A percentile compares a stretch with the other conserved stretches of the same genome.
Conservation (phyloP, 139 green algal genomes). For the Trebouxia sp. region DNA sequence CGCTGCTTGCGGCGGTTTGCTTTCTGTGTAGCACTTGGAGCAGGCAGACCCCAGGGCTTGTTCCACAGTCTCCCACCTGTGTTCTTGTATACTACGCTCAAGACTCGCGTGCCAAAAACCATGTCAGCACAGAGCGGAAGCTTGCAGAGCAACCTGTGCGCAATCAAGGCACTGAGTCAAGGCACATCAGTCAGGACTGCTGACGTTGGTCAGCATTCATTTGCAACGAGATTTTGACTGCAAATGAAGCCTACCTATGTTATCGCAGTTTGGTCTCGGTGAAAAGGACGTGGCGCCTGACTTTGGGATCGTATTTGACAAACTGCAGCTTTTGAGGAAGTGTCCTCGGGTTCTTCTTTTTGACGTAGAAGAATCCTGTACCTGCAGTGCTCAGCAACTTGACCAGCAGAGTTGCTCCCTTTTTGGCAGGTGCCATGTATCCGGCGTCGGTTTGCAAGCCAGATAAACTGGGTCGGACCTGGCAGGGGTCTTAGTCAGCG, state of each 20-base stretch:
- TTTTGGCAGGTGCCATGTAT: slow-evolving; percentile 43
- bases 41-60: slow-evolving; percentile 52
- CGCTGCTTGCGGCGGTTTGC: slow-evolving; percentile 54
- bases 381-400: slow-evolving; percentile 77
- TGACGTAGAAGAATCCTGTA: slow-evolving; percentile 83
- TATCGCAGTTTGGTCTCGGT: slow-evolving; percentile 75
- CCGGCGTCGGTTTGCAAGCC: neutral
- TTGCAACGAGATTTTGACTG: neutral
- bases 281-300: slow-evolving; percentile 78
- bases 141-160: neutral
- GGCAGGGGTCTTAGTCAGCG: no score
- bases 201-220: no score
- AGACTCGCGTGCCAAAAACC: slow-evolving; percentile 53
- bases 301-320: slow-evolving; percentile 80
- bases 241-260: slow-evolving; percentile 5
- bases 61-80: slow-evolving; percentile 69
- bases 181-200: neutral
- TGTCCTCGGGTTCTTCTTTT: slow-evolving; percentile 76
- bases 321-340: slow-evolving; percentile 58
- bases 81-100: slow-evolving; percentile 63
- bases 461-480: no score
- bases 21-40: slow-evolving; percentile 46
- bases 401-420: slow-evolving; percentile 67
- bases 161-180: neutral
- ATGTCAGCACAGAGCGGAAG: neutral